A percentile compares a stretch with the other conserved stretches of the same genome.
Evolutionary conservation across 768 basidiomycete species (phyloP).

Genomic region (Auricularia heimuer): DNA sequence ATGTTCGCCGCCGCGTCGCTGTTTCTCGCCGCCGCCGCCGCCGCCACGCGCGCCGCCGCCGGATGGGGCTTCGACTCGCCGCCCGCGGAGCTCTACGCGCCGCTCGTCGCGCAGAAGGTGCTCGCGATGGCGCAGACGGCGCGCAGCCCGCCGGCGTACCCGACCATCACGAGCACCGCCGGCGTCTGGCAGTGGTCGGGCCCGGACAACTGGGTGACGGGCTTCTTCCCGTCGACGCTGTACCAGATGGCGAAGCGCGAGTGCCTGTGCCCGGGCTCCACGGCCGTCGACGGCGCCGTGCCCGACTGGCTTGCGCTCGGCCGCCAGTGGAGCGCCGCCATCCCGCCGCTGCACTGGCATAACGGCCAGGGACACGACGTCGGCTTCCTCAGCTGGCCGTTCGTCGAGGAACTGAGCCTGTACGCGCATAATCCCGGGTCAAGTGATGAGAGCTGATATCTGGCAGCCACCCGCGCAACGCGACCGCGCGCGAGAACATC

Average conservation of each 20-base stretch:
- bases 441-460: not conserved
- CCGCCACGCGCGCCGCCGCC: not conserved
- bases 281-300: constrained; percentile 25
- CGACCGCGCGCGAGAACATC: constrained; percentile 6
- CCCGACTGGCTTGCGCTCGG: constrained; percentile 4
- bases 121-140: constrained; percentile 40
- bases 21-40: not conserved
- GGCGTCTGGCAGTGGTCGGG: not conserved
- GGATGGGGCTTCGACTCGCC: constrained; percentile 20
- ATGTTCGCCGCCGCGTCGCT: not conserved
- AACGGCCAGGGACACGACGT: constrained; percentile 10
- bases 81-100: constrained; percentile 46
- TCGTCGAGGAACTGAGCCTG: constrained; percentile 9
- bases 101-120: constrained; percentile 48
- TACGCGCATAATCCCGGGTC: not conserved
- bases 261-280: constrained; percentile 33
- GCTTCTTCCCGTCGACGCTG: constrained; percentile 52
- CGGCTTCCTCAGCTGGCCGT: constrained; percentile 13
- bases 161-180: constrained; percentile 41
- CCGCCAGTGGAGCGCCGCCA: constrained; percentile 9
- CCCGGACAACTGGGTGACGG: constrained; percentile 42
- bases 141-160: constrained; percentile 39
- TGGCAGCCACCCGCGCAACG: constrained; percentile 9
- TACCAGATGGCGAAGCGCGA: constrained; percentile 51
- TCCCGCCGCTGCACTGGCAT: constrained; percentile 4